Conservation (phyloP, 1,139 yeast genomes). For the Candida tropicalis region DNA sequence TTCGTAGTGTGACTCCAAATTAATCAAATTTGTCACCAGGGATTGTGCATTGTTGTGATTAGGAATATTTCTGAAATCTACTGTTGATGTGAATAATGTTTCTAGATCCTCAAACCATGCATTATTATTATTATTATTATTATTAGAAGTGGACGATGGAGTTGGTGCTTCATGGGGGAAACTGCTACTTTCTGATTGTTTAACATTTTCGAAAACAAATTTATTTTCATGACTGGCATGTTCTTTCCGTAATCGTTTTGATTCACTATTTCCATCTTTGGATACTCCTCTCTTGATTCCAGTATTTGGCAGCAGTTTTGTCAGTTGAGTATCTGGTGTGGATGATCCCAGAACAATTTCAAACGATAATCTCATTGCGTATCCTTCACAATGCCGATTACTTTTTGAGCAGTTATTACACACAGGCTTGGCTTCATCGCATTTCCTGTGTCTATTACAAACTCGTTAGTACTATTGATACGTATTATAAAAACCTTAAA, state of each 20-base stretch:
- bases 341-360: conserved; percentile 39
- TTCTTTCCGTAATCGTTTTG: neutral
- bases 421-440: conserved; percentile 58
- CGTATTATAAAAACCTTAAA: no score
- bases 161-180: no score
- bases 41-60: neutral
- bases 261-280: neutral
- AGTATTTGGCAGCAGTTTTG: neutral
- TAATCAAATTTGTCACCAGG: neutral
- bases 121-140: conserved; percentile 14
- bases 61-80: neutral
- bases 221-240: neutral
- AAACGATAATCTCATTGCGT: conserved; percentile 46
- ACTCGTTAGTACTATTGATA: conserved; percentile 8
- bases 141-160: neutral
- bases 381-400: conserved; percentile 51
- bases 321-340: neutral
- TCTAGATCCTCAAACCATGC: conserved; percentile 25
- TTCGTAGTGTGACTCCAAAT: conserved; percentile 1
- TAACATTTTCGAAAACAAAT: neutral
- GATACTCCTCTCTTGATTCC: neutral
- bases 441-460: conserved; percentile 45
- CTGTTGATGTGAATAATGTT: conserved; percentile 19
- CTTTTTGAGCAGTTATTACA: conserved; percentile 54
- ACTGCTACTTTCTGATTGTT: no score